Conservation (phyloP, 805 yeast genomes). For the Ogataea salicorniae region DNA sequence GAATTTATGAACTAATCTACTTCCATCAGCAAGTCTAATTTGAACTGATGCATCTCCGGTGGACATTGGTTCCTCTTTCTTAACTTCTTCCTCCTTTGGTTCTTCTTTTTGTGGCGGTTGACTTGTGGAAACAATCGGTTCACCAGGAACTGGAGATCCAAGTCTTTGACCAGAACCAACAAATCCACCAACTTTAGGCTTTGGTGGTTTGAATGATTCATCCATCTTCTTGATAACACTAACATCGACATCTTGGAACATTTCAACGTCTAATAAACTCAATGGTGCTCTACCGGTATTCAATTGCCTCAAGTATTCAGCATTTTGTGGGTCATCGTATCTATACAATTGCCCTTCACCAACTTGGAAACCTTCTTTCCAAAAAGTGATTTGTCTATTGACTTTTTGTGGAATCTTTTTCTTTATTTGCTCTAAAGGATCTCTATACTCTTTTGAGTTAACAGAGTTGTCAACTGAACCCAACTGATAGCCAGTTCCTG, state of each 20-base stretch:
- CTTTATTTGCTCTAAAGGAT: constrained; percentile 21
- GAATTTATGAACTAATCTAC: constrained; percentile 59
- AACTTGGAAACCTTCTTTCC: constrained; percentile 95
- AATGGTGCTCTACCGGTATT: constrained; percentile 91
- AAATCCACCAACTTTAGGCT: constrained; percentile 51
- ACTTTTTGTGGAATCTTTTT: constrained; percentile 42
- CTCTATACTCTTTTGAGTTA: constrained; percentile 27
- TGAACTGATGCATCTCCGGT: constrained; percentile 68
- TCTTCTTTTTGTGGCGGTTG: constrained; percentile 15
- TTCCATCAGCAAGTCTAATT: constrained; percentile 79
- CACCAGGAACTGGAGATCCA: constrained; percentile 88
- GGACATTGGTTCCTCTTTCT: constrained; percentile 4
- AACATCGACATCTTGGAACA: constrained; percentile 92
- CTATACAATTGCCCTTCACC: constrained; percentile 85
- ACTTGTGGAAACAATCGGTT: constrained; percentile 24
- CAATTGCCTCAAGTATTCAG: constrained; percentile 69
- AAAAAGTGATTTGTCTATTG: constrained; percentile 79
- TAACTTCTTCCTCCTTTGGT: constrained; percentile 9
- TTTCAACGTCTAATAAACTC: constrained; percentile 70
- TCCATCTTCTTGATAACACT: constrained; percentile 75
- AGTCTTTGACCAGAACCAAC: constrained; percentile 76
- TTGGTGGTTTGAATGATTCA: constrained; percentile 63
- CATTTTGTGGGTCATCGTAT: constrained; percentile 91
- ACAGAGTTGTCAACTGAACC: constrained; percentile 42
- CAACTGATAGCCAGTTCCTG: constrained; percentile 49